Evolutionary conservation across 352 stramenopile genomes (phyloP).

Genomic region (Globisporangium paddicum): DNA sequence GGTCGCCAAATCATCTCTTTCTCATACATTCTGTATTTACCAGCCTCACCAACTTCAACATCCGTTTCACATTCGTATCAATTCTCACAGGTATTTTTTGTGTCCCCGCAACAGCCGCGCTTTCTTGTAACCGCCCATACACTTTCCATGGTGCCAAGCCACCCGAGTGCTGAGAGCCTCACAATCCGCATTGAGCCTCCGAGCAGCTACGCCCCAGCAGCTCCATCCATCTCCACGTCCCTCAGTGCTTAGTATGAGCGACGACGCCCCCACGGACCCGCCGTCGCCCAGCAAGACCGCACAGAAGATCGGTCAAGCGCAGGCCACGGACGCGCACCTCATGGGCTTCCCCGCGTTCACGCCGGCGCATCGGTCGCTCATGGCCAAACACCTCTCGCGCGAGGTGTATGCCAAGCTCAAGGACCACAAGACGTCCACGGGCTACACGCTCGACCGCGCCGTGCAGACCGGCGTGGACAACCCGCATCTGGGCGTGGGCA

Average conservation of each 20-base stretch:
- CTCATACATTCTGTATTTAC: neutral
- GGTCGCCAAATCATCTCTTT: neutral
- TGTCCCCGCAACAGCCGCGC: neutral
- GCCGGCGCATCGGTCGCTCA: conserved; percentile 66
- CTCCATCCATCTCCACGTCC: too few relatives aligned
- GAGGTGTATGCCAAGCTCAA: conserved; percentile 69
- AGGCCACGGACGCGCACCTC: conserved; percentile 61
- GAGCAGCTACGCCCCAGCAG: neutral
- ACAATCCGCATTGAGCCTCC: conserved; percentile 6
- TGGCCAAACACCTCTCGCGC: conserved; percentile 61
- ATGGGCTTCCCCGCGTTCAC: conserved; percentile 71
- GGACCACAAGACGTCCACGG: conserved; percentile 54
- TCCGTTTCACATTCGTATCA: conserved; percentile 6
- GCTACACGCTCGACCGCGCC: conserved; percentile 71
- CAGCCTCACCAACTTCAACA: conserved; percentile 9
- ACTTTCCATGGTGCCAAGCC: neutral
- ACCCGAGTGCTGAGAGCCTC: neutral
- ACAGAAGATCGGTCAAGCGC: conserved; percentile 78
- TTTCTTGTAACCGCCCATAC: neutral
- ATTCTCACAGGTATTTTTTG: neutral
- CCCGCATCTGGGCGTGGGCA: conserved; percentile 60
- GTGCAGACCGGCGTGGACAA: conserved; percentile 78
- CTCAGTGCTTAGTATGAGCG: conserved; percentile 18
- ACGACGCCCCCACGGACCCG: conserved; percentile 14
- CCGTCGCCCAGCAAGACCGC: conserved; percentile 72